Evolutionary conservation across 2,329 filamentous ascomycete genomes (phyloP).

Genomic region (Fusarium sp.): DNA sequence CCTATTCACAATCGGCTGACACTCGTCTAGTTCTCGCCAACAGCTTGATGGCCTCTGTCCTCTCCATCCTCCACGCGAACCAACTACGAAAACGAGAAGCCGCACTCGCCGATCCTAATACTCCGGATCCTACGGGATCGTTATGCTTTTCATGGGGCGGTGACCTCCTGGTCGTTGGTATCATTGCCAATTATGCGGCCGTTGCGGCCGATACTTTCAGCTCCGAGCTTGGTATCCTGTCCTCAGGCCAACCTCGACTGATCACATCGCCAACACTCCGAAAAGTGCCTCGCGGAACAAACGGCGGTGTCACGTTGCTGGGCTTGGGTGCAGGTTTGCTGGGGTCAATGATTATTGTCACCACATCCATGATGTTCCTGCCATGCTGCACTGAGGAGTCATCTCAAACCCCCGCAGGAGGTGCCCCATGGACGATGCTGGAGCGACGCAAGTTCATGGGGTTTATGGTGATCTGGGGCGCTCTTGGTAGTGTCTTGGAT

Average conservation of each 20-base stretch:
- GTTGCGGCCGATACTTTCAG: slow-evolving; percentile 95
- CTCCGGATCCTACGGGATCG: slow-evolving; percentile 54
- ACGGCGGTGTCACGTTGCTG: slow-evolving; percentile 85
- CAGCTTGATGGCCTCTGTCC: slow-evolving; percentile 79
- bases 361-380: slow-evolving; percentile 72
- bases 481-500: slow-evolving; percentile 85
- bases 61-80: slow-evolving; percentile 69
- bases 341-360: slow-evolving; percentile 79
- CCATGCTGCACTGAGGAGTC: slow-evolving; percentile 72
- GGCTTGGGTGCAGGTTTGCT: slow-evolving; percentile 80
- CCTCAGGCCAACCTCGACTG: slow-evolving; percentile 79
- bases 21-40: slow-evolving; percentile 79
- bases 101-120: slow-evolving; percentile 52
- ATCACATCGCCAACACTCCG: slow-evolving; percentile 84
- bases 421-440: slow-evolving; percentile 61
- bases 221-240: slow-evolving; percentile 93
- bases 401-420: slow-evolving; percentile 55
- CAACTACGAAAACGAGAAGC: slow-evolving; percentile 65
- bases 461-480: slow-evolving; percentile 78
- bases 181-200: slow-evolving; percentile 87
- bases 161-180: slow-evolving; percentile 72
- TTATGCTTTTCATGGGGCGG: slow-evolving; percentile 72
- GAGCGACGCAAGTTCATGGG: slow-evolving; percentile 63
- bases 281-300: slow-evolving; percentile 89
- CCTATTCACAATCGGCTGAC: slow-evolving; percentile 2